Evolutionary conservation across 2,329 filamentous ascomycete genomes (phyloP).

Genomic region (Epichloe hybrida): DNA sequence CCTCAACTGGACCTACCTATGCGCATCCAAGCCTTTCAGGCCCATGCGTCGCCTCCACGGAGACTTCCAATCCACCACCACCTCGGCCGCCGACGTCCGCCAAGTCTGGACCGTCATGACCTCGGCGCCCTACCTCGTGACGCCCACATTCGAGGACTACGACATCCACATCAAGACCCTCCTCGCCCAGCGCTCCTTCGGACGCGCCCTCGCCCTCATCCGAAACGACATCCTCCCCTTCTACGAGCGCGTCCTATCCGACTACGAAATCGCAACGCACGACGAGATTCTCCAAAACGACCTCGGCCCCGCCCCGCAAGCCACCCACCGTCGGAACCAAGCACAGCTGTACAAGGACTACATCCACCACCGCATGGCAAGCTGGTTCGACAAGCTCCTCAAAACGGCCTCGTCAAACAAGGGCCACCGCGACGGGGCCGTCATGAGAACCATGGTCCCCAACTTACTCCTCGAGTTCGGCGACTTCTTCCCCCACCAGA

Average conservation of each 20-base stretch:
- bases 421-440: constrained; percentile 10
- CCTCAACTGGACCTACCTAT: constrained; percentile 52
- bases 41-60: constrained; percentile 23
- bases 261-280: constrained; percentile 15
- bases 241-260: constrained; percentile 13
- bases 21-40: constrained; percentile 25
- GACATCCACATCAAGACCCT: constrained; percentile 28
- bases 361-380: constrained; percentile 17
- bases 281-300: constrained; percentile 22
- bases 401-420: constrained; percentile 11
- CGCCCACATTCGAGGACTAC: constrained; percentile 44
- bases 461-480: constrained; percentile 20
- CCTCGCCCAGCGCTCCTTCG: constrained; percentile 16
- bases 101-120: constrained; percentile 48
- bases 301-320: constrained; percentile 5
- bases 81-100: constrained; percentile 31
- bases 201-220: constrained; percentile 23
- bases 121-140: constrained; percentile 38
- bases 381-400: constrained; percentile 16
- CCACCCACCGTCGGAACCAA: constrained; percentile 13
- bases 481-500: constrained; percentile 18
- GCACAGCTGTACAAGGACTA: constrained; percentile 20
- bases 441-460: constrained; percentile 14
- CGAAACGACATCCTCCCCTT: constrained; percentile 27
- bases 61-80: constrained; percentile 15